Conservation (phyloP, 805 yeast species). For the Saturnispora mendoncae region DNA sequence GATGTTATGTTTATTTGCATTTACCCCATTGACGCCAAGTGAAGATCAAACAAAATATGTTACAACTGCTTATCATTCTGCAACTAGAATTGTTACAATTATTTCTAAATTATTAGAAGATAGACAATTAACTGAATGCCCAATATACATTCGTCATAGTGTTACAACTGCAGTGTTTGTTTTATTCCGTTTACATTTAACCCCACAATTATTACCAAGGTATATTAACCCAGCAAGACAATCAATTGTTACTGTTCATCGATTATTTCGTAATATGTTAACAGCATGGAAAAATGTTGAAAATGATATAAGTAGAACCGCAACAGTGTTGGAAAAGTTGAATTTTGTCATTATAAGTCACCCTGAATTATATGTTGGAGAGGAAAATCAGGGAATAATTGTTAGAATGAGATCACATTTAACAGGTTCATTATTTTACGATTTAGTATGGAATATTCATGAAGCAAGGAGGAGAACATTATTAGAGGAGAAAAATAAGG, state of each 20-base stretch:
- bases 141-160: constrained; percentile 81
- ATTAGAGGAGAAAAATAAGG: constrained; percentile 28
- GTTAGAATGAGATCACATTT: constrained; percentile 86
- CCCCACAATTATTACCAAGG: constrained; percentile 63
- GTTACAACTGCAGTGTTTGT: constrained; percentile 72
- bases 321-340: constrained; percentile 80
- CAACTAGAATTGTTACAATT: constrained; percentile 74
- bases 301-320: constrained; percentile 85
- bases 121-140: constrained; percentile 69
- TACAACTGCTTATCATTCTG: constrained; percentile 67
- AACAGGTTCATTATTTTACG: constrained; percentile 85
- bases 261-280: constrained; percentile 76
- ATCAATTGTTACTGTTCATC: constrained; percentile 85
- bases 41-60: constrained; percentile 83
- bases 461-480: constrained; percentile 75
- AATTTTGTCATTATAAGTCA: constrained; percentile 81
- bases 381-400: constrained; percentile 65
- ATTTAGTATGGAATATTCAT: constrained; percentile 88
- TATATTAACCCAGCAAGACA: constrained; percentile 86
- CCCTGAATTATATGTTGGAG: constrained; percentile 61
- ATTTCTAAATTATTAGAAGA: constrained; percentile 62
- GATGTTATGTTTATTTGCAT: constrained; percentile 82
- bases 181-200: constrained; percentile 71
- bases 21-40: constrained; percentile 79
- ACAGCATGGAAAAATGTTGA: constrained; percentile 89